These are phyloP conservation scores for Psilocybe subaeruginosa DNA, from an alignment of 768 basidiomycete species.

Conservation along the genomic window DNA sequence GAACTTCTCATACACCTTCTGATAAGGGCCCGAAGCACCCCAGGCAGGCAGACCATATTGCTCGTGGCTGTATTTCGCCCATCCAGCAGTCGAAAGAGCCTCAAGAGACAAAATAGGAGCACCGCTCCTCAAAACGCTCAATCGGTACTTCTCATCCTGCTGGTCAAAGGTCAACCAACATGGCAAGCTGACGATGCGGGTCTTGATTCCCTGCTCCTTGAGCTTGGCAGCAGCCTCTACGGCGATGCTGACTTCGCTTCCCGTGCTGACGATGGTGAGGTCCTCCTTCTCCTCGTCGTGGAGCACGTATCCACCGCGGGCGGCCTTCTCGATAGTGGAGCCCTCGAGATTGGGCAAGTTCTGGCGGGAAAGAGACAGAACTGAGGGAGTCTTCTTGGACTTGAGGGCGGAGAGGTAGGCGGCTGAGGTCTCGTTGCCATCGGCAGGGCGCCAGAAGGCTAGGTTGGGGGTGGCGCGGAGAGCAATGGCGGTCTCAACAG, in stretches of 20 bases:
- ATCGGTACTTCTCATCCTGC: conserved; percentile 77
- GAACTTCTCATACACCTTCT: conserved; percentile 90
- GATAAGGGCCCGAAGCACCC: conserved; percentile 91
- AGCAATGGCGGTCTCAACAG: conserved; percentile 85
- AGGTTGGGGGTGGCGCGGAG: conserved; percentile 91
- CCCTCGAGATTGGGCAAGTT: conserved; percentile 92
- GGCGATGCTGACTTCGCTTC: conserved; percentile 88
- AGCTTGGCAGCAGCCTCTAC: conserved; percentile 86
- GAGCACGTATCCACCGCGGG: conserved; percentile 87
- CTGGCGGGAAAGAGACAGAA: conserved; percentile 84
- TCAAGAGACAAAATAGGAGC: conserved; percentile 90
- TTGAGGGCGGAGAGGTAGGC: conserved; percentile 82
- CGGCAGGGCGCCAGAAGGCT: conserved; percentile 91
- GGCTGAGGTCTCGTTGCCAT: conserved; percentile 97
- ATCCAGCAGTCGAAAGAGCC: conserved; percentile 81
- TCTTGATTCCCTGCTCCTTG: conserved; percentile 75
- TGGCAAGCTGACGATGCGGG: conserved; percentile 84
- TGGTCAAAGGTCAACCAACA: conserved; percentile 89
- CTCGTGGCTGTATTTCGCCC: conserved; percentile 92
- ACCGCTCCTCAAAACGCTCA: conserved; percentile 86
- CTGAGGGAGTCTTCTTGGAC: conserved; percentile 78
- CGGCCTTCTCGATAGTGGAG: conserved; percentile 83
- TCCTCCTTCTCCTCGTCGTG: conserved; percentile 81
- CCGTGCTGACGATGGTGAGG: conserved; percentile 87
- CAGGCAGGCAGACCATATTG: conserved; percentile 76